phyloP scores from a whole-genome alignment of 169 alveolate genomes.

The Ichthyophthirius multifiliis region DNA sequence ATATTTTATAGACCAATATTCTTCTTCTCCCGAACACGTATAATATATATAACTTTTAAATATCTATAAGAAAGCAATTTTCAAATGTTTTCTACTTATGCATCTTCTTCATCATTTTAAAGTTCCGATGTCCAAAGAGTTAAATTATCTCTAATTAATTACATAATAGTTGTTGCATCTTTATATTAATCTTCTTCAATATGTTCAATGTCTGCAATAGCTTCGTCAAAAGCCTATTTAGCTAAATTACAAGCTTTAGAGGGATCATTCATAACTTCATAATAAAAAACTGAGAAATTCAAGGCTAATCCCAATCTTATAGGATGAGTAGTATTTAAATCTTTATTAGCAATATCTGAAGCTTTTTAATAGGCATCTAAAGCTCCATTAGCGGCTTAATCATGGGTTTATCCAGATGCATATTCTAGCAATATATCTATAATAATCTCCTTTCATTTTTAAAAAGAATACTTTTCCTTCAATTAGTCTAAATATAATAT shows the following conservation, averaged over 20 bases:
- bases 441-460: slow-evolving; percentile 85
- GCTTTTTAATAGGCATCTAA: slow-evolving; percentile 75
- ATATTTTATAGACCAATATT: no score
- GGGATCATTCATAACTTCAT: slow-evolving; percentile 73
- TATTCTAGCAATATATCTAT: slow-evolving; percentile 80
- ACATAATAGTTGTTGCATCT: slow-evolving; percentile 77
- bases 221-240: slow-evolving; percentile 73
- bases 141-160: slow-evolving; percentile 76
- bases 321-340: slow-evolving; percentile 77
- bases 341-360: slow-evolving; percentile 58
- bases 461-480: slow-evolving; percentile 75
- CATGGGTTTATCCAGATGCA: slow-evolving; percentile 57
- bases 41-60: no score
- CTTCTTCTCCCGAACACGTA: no score
- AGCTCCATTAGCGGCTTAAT: slow-evolving; percentile 69
- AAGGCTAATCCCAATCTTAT: slow-evolving; percentile 82
- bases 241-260: slow-evolving; percentile 80
- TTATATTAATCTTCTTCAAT: slow-evolving; percentile 69
- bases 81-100: slow-evolving; percentile 40
- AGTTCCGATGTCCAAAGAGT: slow-evolving; percentile 80
- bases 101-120: slow-evolving; percentile 61
- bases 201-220: slow-evolving; percentile 72
- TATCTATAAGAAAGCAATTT: no score
- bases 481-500: slow-evolving; percentile 17
- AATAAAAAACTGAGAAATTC: slow-evolving; percentile 86